Conservation (phyloP, 1,284 basidiomycete species). For the Moesziomyces parantarcticus region DNA sequence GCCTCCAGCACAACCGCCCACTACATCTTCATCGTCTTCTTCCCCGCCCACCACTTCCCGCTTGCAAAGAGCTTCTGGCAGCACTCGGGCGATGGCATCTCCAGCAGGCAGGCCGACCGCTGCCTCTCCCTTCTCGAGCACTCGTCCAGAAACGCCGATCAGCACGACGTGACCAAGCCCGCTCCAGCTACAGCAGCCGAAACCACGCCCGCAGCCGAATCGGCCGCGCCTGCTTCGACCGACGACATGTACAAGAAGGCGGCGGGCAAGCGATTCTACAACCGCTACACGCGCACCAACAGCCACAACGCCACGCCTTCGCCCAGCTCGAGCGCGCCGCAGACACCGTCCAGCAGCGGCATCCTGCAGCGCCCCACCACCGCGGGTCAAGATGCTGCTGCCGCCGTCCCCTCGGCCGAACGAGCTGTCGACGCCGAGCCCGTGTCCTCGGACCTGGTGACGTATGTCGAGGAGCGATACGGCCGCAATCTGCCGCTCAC, state of each 20-base stretch:
- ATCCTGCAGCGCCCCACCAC: constrained; percentile 31
- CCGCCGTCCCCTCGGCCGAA: constrained; percentile 6
- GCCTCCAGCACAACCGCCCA: constrained; percentile 33
- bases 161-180: constrained; percentile 10
- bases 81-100: constrained; percentile 89
- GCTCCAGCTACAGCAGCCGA: constrained; percentile 1
- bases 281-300: constrained; percentile 48
- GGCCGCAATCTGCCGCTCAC: constrained; percentile 87
- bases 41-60: constrained; percentile 75
- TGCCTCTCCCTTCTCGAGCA: constrained; percentile 72
- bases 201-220: background rate
- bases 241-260: constrained; percentile 46
- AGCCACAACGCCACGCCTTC: constrained; percentile 28
- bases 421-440: no score
- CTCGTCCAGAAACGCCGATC: constrained; percentile 26
- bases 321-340: constrained; percentile 20
- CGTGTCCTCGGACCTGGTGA: constrained; percentile 69
- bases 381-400: constrained; percentile 16
- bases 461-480: constrained; percentile 89
- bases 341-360: constrained; percentile 34
- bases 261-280: constrained; percentile 47
- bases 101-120: constrained; percentile 84
- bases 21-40: constrained; percentile 77
- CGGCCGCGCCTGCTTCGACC: background rate
- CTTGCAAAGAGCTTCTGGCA: constrained; percentile 95